These are phyloP conservation scores for Fusarium camptoceras DNA, from an alignment of 2,329 filamentous ascomycete species.

Conservation along the genomic window DNA sequence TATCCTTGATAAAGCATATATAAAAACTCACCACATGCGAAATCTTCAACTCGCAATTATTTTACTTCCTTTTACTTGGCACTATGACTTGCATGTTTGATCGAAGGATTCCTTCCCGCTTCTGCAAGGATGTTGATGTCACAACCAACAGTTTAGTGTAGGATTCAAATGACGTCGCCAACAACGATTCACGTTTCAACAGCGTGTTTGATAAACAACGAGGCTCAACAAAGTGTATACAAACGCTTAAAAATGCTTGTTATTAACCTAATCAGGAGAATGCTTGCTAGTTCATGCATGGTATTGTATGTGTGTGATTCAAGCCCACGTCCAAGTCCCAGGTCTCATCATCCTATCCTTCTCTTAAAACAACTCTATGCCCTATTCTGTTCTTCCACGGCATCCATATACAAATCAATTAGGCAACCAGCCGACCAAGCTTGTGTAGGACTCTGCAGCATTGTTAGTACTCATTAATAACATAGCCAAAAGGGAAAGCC, in stretches of 20 bases:
- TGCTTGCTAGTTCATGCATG: constrained; percentile 20
- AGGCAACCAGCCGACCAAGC: constrained; percentile 96
- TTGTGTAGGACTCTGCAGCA: constrained; percentile 83
- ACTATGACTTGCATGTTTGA: neutral
- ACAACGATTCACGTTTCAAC: neutral
- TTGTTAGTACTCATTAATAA: constrained; percentile 19
- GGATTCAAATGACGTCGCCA: neutral
- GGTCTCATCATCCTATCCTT: constrained; percentile 9
- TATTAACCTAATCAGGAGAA: constrained; percentile 39
- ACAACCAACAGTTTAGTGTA: neutral
- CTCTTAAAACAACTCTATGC: constrained; percentile 22
- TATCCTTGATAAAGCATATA: constrained; percentile 34
- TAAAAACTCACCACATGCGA: constrained; percentile 31
- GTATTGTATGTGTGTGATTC: constrained; percentile 21
- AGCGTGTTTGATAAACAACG: neutral
- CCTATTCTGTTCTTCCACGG: constrained; percentile 64
- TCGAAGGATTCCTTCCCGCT: neutral
- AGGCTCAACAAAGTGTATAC: neutral
- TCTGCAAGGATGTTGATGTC: constrained; percentile 5
- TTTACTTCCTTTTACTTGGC: neutral
- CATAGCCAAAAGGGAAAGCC: neutral
- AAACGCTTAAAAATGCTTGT: constrained; percentile 25
- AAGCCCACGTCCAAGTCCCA: constrained; percentile 22
- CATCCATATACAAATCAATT: constrained; percentile 96
- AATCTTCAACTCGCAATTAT: neutral